These are phyloP conservation scores for Exsudoporus floridanus DNA, from an alignment of 1,284 basidiomycete species.

Conservation along the genomic window DNA sequence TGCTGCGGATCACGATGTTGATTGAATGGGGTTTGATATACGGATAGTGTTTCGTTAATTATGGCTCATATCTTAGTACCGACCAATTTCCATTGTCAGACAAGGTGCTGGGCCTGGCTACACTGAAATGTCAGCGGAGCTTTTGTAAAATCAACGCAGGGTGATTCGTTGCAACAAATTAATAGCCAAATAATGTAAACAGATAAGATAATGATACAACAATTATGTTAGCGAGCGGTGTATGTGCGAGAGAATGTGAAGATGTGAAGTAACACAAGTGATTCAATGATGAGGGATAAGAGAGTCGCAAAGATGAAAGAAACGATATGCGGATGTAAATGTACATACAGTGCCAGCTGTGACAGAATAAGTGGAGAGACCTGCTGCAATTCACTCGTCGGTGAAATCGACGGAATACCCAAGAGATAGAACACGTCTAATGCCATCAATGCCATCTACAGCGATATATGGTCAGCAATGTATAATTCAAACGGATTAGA, in stretches of 20 bases:
- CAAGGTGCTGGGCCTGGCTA: not conserved
- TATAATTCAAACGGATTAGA: not conserved
- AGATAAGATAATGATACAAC: not conserved
- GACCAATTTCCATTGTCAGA: slow-evolving; percentile 6
- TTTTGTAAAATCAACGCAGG: not conserved
- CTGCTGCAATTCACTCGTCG: slow-evolving; percentile 10
- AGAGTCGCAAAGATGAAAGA: not conserved
- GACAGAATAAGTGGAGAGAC: not conserved
- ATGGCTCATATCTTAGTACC: slow-evolving; percentile 25
- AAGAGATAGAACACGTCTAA: slow-evolving; percentile 32
- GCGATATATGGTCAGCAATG: slow-evolving; percentile 11
- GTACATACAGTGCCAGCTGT: slow-evolving; percentile 8
- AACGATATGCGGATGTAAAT: not conserved
- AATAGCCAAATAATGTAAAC: not conserved
- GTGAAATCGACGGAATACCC: slow-evolving; percentile 9
- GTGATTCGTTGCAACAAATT: not conserved
- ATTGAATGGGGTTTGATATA: not conserved
- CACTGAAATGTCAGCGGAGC: not conserved
- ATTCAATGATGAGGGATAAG: not conserved
- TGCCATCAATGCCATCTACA: slow-evolving; percentile 31
- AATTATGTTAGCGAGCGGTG: not conserved
- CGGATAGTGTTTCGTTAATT: slow-evolving; percentile 17
- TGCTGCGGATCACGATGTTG: not conserved
- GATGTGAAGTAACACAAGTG: not conserved
- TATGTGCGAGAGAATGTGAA: not conserved